Evolutionary conservation across 2,329 filamentous ascomycete genomes (phyloP).

Genomic region (Scedosporium dehoogii): DNA sequence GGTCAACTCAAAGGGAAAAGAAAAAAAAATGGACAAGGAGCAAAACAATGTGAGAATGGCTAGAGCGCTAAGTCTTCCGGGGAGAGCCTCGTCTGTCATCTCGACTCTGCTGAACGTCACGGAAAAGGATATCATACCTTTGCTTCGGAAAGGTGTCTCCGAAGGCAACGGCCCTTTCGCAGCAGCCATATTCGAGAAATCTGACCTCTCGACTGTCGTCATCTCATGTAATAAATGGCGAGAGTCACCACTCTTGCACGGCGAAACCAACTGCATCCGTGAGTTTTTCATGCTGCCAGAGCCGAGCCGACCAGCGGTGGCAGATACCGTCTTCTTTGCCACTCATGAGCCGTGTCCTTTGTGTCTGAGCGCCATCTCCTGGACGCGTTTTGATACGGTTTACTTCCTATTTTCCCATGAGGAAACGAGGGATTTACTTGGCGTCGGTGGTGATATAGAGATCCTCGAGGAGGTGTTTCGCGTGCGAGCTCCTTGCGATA

Average conservation of each 20-base stretch:
- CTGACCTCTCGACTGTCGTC: constrained; percentile 30
- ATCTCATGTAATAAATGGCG: constrained; percentile 47
- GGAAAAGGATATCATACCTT: neutral
- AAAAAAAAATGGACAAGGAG: too few species aligned
- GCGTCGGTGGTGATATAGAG: constrained; percentile 47
- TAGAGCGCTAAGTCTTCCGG: too few species aligned
- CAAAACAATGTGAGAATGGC: too few species aligned
- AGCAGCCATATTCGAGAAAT: constrained; percentile 39
- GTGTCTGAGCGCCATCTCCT: constrained; percentile 47
- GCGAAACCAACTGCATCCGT: constrained; percentile 52
- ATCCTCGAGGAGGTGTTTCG: constrained; percentile 46
- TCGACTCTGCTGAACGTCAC: neutral
- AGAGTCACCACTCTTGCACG: constrained; percentile 44
- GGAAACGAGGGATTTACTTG: constrained; percentile 45
- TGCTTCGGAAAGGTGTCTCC: neutral
- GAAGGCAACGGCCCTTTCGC: constrained; percentile 32
- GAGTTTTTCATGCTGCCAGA: constrained; percentile 32
- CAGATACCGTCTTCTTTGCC: constrained; percentile 46
- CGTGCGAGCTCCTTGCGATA: constrained; percentile 29
- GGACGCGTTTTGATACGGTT: constrained; percentile 46
- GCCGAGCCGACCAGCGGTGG: constrained; percentile 26
- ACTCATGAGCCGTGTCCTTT: constrained; percentile 51
- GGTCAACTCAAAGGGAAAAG: too few species aligned
- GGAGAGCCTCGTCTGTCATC: neutral
- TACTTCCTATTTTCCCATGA: constrained; percentile 52